A percentile compares a stretch with the other conserved stretches of the same genome.
phyloP scores from a whole-genome alignment of 2,329 filamentous ascomycete species.

The Claviceps fusiformis region DNA sequence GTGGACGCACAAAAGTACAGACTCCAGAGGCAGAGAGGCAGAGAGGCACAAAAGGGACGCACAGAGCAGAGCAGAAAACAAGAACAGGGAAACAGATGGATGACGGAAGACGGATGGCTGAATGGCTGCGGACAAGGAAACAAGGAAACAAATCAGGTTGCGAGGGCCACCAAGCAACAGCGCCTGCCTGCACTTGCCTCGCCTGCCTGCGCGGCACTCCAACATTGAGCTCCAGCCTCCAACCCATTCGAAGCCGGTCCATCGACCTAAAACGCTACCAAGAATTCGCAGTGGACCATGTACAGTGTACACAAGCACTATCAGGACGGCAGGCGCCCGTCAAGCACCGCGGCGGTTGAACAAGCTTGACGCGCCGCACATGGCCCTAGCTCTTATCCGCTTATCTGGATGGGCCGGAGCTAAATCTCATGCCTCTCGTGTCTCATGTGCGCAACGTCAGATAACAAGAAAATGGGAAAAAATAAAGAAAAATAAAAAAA shows the following conservation, averaged over 20 bases:
- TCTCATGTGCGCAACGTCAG: background rate
- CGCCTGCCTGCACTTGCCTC: background rate
- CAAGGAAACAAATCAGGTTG: background rate
- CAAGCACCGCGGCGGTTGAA: background rate
- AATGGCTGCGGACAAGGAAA: background rate
- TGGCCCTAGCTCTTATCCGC: background rate
- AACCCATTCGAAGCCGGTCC: background rate
- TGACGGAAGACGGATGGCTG: conserved; percentile 4
- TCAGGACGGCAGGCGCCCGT: background rate
- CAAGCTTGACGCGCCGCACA: background rate
- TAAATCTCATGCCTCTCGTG: background rate
- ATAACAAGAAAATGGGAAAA: no score
- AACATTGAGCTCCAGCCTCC: background rate
- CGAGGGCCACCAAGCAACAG: no score
- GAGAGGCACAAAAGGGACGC: background rate
- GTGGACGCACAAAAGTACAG: no score
- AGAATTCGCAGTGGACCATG: no score
- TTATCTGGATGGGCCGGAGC: background rate
- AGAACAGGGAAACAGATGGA: conserved; percentile 2
- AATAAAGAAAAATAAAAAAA: no score
- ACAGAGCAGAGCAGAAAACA: background rate
- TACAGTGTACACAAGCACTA: no score
- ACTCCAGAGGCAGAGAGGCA: background rate
- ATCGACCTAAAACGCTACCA: no score
- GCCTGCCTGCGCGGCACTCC: background rate